Base-by-base conservation (phyloP, 2,329 filamentous ascomycete genomes). In the Pyrenophora seminiperda region DNA sequence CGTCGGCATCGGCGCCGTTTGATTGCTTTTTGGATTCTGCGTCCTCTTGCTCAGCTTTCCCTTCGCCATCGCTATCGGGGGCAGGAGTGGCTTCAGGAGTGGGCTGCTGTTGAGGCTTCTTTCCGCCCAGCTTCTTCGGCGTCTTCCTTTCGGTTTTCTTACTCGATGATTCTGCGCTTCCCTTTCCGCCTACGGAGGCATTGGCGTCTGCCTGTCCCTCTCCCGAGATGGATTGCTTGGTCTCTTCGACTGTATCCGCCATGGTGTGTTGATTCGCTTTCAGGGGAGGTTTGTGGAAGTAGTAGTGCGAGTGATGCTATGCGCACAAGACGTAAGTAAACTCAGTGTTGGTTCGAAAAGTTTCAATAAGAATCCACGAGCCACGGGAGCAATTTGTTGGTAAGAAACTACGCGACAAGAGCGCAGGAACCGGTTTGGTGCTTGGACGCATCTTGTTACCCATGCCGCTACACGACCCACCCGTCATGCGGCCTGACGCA, bases 81-180 rank as follows among this genome's bases (percentile, higher is more conserved):
- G 74, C 75, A 59, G 77, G 77, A 54, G 76, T 79, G 51, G 77
- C 74, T 63, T 74, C 71, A 62, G 77, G 76, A 71, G 72, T 78
- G 61, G 69, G 75, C 61, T 76, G 72, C 54, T 75, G 71, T 62
- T 75, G 71, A 55, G 67, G 64, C 61, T 75, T 72, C 69, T 78
- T 78, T 55, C 66, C 66, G 63, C 76, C 75, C 58, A 79, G 67
- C 73, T 80, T 80, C 69, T 79, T 77, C 30, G 77, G 77, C 51
- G 76, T 74, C 63, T 75, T 76, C 67, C 77, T 79, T 61, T 74
- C 72, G 60, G 65, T 73, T 73, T 74, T 75, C 73, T 75, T 72
- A 73, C 70, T 73, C 65, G 68, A 69, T 67, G 65, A 71, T 64
- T 72, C 68, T 41, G 68, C 68, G 51, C 54, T 70, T 50, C 67